phyloP scores from a whole-genome alignment of 78 protist species.

The Chrysochromulina parva region DNA sequence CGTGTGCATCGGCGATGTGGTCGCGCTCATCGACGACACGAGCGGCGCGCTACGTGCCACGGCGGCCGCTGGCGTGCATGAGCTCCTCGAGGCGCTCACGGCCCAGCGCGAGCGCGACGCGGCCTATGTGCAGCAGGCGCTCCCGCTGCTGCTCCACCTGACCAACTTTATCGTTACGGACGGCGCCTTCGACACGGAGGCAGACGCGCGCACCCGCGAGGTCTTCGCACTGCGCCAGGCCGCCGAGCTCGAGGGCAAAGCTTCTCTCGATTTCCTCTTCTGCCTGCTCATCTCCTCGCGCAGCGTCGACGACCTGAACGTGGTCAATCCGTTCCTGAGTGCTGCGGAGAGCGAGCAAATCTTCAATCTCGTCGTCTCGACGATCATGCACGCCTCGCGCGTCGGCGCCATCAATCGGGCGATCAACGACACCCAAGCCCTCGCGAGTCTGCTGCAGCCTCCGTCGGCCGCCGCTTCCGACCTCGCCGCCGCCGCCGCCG shows the following conservation, averaged over 20 bases:
- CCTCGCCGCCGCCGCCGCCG: no score
- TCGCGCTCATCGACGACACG: neutral
- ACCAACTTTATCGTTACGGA: neutral
- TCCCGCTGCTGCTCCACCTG: neutral
- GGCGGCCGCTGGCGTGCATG: neutral
- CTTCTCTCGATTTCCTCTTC: neutral
- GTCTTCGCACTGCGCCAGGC: neutral
- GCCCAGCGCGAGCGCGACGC: neutral
- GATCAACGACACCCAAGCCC: neutral
- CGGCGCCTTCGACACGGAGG: neutral
- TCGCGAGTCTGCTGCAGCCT: neutral
- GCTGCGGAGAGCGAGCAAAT: neutral
- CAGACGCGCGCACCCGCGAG: neutral
- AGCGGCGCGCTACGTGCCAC: no score
- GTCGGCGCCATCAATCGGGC: neutral
- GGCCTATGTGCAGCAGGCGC: neutral
- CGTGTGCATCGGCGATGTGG: no score
- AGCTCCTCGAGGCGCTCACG: neutral
- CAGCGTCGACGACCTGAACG: neutral
- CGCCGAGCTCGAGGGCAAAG: neutral
- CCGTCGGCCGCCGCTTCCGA: no score
- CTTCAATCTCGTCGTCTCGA: neutral
- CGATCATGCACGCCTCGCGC: constrained; percentile 20
- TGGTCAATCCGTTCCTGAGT: constrained; percentile 47
- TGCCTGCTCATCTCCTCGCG: neutral